These are phyloP conservation scores for Monosporozyma unispora DNA, from an alignment of 805 yeast species.

Conservation along the genomic window DNA sequence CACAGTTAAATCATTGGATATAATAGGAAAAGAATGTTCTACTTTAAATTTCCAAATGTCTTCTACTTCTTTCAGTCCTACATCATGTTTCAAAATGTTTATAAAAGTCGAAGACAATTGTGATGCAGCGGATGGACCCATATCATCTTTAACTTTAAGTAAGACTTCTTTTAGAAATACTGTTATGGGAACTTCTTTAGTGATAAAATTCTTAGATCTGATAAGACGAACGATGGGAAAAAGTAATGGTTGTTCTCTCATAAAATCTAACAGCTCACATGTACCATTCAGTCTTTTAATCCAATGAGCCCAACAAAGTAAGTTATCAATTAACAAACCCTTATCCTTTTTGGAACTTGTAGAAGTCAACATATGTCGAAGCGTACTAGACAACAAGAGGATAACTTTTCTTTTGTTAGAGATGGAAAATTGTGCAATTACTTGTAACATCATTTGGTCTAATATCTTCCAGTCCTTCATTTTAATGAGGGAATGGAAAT, in stretches of 20 bases:
- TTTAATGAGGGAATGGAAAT: conserved; percentile 12
- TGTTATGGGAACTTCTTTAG: neutral
- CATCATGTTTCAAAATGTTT: conserved; percentile 9
- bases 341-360: neutral
- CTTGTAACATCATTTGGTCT: conserved; percentile 10
- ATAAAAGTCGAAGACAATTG: conserved; percentile 26
- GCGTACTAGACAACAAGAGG: conserved; percentile 12
- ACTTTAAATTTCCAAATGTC: conserved; percentile 29
- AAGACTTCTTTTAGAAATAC: conserved; percentile 3
- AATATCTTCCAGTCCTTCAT: conserved; percentile 8
- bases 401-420: conserved; percentile 11
- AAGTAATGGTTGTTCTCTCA: conserved; percentile 12
- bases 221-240: conserved; percentile 14
- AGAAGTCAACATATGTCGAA: conserved; percentile 7
- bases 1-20: conserved; percentile 16
- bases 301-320: conserved; percentile 22
- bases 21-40: conserved; percentile 12
- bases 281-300: conserved; percentile 19
- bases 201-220: conserved; percentile 3
- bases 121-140: conserved; percentile 19
- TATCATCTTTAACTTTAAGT: conserved; percentile 9
- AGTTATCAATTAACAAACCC: conserved; percentile 4
- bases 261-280: conserved; percentile 19
- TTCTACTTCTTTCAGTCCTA: conserved; percentile 10
- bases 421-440: conserved; percentile 19